A percentile compares a stretch with the other conserved stretches of the same genome.
Evolutionary conservation across 108 stramenopile genomes (phyloP).

Genomic region (Seminavis robusta): DNA sequence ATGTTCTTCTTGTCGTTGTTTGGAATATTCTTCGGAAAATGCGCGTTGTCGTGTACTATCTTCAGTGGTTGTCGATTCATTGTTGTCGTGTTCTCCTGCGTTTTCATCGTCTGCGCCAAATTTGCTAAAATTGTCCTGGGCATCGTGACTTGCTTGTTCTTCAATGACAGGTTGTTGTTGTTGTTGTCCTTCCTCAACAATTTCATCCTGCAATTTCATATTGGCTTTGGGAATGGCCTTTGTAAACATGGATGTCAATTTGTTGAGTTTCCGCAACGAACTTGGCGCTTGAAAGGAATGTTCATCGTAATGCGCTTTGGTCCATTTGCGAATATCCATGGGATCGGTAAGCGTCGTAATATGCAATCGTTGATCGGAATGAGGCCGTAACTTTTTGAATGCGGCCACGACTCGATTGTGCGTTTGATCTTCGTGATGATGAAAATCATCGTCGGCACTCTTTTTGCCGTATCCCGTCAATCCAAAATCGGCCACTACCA

Average conservation of each 20-base stretch:
- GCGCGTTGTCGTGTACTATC: too few relatives aligned
- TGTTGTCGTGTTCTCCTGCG: too few relatives aligned
- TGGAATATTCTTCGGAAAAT: too few relatives aligned
- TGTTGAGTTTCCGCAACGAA: conserved; percentile 25
- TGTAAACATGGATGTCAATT: too few relatives aligned
- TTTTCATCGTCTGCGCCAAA: too few relatives aligned
- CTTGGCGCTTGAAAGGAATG: conserved; percentile 35
- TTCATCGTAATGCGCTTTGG: conserved; percentile 33
- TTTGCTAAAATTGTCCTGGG: too few relatives aligned
- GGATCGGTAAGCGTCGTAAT: conserved; percentile 39
- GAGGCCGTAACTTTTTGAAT: conserved; percentile 41
- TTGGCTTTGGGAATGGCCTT: too few relatives aligned
- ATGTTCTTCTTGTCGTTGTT: too few relatives aligned
- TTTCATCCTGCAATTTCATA: conserved; percentile 15
- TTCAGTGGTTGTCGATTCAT: too few relatives aligned
- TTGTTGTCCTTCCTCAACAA: conserved; percentile 31
- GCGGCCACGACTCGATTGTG: conserved; percentile 8
- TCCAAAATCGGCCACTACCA: conserved; percentile 53
- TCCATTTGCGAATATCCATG: conserved; percentile 53
- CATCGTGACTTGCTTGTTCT: conserved; percentile 27
- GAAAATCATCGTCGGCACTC: conserved; percentile 9
- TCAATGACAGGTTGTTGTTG: conserved; percentile 40
- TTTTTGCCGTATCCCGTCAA: conserved; percentile 24
- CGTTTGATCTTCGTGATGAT: conserved; percentile 15
- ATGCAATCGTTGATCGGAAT: conserved; percentile 46